Evolutionary conservation across 1,139 yeast species (phyloP), one percentile per base, ranked within the genome.

Genomic region (Taiozyma sp.): DNA sequence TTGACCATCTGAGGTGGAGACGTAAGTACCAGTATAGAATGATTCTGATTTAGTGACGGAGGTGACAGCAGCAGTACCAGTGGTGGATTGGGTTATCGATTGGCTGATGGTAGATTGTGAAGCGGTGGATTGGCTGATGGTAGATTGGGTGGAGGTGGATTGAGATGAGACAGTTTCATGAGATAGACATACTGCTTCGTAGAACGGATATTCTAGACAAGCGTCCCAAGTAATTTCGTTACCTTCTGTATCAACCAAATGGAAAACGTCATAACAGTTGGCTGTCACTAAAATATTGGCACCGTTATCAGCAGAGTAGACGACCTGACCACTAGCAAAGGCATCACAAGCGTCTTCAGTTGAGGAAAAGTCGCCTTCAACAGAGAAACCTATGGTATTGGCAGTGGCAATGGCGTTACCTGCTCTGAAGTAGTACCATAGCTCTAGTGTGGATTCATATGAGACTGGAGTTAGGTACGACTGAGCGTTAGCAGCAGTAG

Each of bases 191-290:
- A 50, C 34, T 2, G 51, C 22, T 43, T 52, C 48, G 46, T 50
- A 58, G 56, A 58, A 58, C 50, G 62, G 55, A 54, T 53, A 61
- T 46, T 61, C 64, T 21, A 47, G 52, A 52, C 64, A 61, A 6
- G 56, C 46, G 8, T 47, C 34, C 64, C 64, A 61, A 21, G 53
- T 50, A 24, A 61, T 47, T 3, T 43, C 50, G 28, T 53, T 43
- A 19, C 42, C 47, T 4, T 51, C 47, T 6, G 49, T 11, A 28
- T 57, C 56, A 32, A 52, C 59, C 41, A 61, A 44, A 37, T 47
- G 46, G 50, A 53, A 60, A 29, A 61, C 60, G 44, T 56, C 50
- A 42, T 44, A 54, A 50, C 64, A 61, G 54, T 61, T 55, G 28
- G 61, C 43, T 2, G 63, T 56, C 44, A 61, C 47, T 22, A 61